These are phyloP conservation scores for Fusarium redolens DNA, from an alignment of 2,329 filamentous ascomycete genomes.

Conservation along the genomic window DNA sequence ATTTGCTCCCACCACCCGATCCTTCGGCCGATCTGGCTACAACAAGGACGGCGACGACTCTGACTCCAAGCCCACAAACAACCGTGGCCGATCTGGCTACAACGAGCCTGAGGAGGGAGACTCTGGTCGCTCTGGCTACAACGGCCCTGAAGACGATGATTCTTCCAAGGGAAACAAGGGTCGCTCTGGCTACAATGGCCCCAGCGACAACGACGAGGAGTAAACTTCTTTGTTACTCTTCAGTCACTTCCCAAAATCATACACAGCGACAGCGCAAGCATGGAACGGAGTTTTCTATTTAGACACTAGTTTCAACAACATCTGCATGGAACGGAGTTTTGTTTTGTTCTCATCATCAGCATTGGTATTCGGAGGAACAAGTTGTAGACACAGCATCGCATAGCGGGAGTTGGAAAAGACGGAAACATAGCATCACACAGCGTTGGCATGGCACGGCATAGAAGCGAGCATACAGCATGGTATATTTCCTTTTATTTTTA, in stretches of 20 bases:
- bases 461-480: conserved; percentile 17
- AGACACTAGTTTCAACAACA: conserved; percentile 25
- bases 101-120: conserved; percentile 53
- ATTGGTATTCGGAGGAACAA: neutral
- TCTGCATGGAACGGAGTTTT: conserved; percentile 29
- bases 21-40: conserved; percentile 41
- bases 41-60: conserved; percentile 45
- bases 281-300: conserved; percentile 37
- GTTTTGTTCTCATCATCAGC: conserved; percentile 5
- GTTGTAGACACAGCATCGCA: conserved; percentile 19
- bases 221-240: conserved; percentile 19
- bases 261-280: conserved; percentile 31
- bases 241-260: conserved; percentile 10
- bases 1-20: conserved; percentile 40
- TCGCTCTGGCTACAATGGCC: conserved; percentile 57
- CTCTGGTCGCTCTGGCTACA: conserved; percentile 57
- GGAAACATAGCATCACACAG: conserved; percentile 13
- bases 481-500: conserved; percentile 23
- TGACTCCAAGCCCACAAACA: conserved; percentile 50
- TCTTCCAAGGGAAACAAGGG: conserved; percentile 51
- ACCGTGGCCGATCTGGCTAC: conserved; percentile 57
- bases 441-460: conserved; percentile 22
- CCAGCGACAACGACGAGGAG: conserved; percentile 50
- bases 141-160: conserved; percentile 47
- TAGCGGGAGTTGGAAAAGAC: conserved; percentile 25